phyloP scores from a whole-genome alignment of 192 early-diverging fungal genomes.

The Umbelopsis isabellina region DNA sequence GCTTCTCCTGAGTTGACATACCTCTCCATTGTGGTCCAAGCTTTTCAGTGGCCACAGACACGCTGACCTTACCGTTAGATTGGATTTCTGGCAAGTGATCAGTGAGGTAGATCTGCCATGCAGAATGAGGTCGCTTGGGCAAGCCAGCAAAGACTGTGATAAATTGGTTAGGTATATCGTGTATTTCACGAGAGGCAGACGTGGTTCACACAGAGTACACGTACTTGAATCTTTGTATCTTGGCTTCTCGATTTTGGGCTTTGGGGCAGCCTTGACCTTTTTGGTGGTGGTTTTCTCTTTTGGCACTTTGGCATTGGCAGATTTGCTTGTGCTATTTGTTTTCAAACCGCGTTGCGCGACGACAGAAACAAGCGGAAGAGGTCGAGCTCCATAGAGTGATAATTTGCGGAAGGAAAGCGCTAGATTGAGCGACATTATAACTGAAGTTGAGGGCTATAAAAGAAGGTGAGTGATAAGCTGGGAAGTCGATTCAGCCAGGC shows the following conservation, averaged over 20 bases:
- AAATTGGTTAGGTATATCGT: background rate
- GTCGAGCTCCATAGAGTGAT: background rate
- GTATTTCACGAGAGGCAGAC: background rate
- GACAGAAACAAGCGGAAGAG: background rate
- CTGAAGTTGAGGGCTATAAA: background rate
- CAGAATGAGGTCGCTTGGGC: slow-evolving; percentile 30
- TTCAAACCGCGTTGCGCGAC: background rate
- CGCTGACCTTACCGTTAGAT: slow-evolving; percentile 10
- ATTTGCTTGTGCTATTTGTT: background rate
- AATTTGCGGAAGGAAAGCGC: slow-evolving; percentile 12
- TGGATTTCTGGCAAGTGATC: slow-evolving; percentile 17
- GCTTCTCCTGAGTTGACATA: slow-evolving; percentile 26
- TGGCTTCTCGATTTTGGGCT: slow-evolving; percentile 7
- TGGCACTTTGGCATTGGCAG: background rate
- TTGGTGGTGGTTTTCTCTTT: slow-evolving; percentile 3
- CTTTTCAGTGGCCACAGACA: background rate
- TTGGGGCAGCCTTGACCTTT: background rate
- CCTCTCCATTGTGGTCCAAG: slow-evolving; percentile 26
- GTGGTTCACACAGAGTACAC: background rate
- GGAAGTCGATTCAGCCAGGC: background rate
- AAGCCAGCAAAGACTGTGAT: slow-evolving; percentile 26
- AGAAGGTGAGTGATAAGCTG: background rate
- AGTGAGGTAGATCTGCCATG: slow-evolving; percentile 36
- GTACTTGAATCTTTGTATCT: slow-evolving; percentile 18
- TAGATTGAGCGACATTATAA: background rate